phyloP scores from a whole-genome alignment of 768 basidiomycete species.

The Russula sp. region DNA sequence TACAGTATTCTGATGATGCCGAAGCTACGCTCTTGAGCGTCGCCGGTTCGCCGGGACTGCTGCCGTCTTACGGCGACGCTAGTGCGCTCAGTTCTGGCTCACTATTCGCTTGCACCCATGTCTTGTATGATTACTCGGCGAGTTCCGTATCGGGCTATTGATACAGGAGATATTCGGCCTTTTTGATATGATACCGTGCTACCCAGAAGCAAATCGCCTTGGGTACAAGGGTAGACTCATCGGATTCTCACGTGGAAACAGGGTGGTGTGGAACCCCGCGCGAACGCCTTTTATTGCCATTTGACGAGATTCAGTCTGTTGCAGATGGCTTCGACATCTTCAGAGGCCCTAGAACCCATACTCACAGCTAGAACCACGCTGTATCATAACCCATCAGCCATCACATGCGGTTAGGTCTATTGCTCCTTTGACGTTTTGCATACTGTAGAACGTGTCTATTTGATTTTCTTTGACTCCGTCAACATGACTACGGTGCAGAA shows the following conservation, averaged over 20 bases:
- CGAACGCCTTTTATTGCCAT: neutral
- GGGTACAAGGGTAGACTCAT: neutral
- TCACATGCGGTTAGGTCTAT: too few relatives aligned
- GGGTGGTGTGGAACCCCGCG: neutral
- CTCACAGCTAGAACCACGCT: too few relatives aligned
- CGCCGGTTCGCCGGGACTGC: conserved; percentile 1
- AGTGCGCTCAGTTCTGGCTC: neutral
- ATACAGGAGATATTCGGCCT: neutral
- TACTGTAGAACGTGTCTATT: too few relatives aligned
- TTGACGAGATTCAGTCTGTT: neutral
- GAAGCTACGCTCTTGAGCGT: neutral
- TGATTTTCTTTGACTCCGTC: too few relatives aligned
- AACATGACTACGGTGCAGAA: too few relatives aligned
- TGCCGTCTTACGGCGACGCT: neutral
- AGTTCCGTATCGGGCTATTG: neutral
- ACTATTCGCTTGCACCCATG: neutral
- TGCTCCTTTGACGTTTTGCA: too few relatives aligned
- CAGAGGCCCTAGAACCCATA: too few relatives aligned
- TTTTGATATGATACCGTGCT: neutral
- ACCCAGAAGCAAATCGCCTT: neutral
- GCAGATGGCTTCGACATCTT: neutral
- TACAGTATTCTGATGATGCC: neutral
- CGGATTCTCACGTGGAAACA: neutral
- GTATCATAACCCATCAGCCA: too few relatives aligned
- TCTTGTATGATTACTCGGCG: neutral